phyloP scores from a whole-genome alignment of 345 rosid species.

The Boechera stricta region DNA sequence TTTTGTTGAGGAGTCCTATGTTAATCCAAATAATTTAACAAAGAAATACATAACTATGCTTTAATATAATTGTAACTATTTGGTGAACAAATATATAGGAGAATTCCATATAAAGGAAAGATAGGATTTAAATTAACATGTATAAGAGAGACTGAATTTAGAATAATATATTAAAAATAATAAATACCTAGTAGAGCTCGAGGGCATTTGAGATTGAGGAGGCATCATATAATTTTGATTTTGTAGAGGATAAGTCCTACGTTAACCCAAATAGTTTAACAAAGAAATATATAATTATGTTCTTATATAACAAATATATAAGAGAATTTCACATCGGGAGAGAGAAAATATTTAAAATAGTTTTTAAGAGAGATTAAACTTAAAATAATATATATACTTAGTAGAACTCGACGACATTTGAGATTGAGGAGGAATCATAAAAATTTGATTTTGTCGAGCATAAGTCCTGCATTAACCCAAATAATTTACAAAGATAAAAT shows the following conservation, averaged over 20 bases:
- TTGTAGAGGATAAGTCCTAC: not conserved
- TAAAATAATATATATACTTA: not conserved
- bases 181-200: constrained; percentile 1
- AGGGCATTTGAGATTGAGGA: not conserved
- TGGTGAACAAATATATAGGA: too few species aligned
- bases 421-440: not conserved
- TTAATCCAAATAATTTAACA: not conserved
- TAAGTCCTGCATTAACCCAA: too few species aligned
- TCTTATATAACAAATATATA: not conserved
- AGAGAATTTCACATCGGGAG: not conserved
- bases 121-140: too few species aligned
- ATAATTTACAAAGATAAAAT: too few species aligned
- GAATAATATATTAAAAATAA: not conserved
- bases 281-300: not conserved
- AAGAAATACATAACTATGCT: not conserved
- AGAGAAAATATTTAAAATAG: not conserved
- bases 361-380: not conserved
- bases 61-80: not conserved
- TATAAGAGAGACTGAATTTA: not conserved
- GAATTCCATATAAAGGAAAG: too few species aligned
- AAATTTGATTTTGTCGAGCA: not conserved
- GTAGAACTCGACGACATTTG: not conserved
- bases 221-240: not conserved
- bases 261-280: too few species aligned
- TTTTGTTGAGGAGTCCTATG: not conserved